Base-by-base conservation (phyloP, 2,329 filamentous ascomycete genomes). In the Cryoendolithus antarcticus region DNA sequence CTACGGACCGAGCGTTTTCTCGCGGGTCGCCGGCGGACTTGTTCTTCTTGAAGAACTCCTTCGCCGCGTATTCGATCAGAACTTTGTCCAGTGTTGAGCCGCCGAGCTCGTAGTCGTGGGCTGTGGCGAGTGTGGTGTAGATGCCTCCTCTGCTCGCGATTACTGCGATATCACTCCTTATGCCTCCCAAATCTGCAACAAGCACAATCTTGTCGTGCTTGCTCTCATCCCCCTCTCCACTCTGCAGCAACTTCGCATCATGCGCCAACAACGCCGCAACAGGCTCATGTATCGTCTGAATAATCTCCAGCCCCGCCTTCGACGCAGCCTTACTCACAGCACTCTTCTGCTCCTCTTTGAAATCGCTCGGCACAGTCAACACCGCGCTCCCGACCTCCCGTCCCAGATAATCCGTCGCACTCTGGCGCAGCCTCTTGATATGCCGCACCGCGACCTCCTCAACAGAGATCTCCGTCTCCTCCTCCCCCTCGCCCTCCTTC, bases 21-120 rank as follows among this genome's bases (percentile, higher is more conserved):
- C 88, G 76, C 13, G 91, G 91, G 62, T 96, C 91, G 32, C 48
- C 47, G 29, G 55, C 48, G 42, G 76, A 76, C 67, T 80, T 81
- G 74, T 96, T 77, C 74, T 93, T 94, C 76, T 98, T 96, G 58
- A 91, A 75, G 67, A 98, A 98, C 66, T 98, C 91, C 73, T 98
- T 98, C 53, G 89, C 83, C 53, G 96, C 95, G 71, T 95, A 81
- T 61, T 98, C 89, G 60, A 94, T 83, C 43, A 98, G 73, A 37
- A 89, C 82, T 61, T 91, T 75, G 68, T 98, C 91, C 41, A 98
- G 72, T 49, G 86, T 79, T 29, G 77, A 72, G 56, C 91, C 91
- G 41, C 84, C 80, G 51, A 89, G 83, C 58, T 96, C 88, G 65
- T 93, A 95, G 70, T 98, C 91, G 68, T 96, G 91, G 24, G 82